Conservation (phyloP, 306 rosid species). For the Inga oerstediana region DNA sequence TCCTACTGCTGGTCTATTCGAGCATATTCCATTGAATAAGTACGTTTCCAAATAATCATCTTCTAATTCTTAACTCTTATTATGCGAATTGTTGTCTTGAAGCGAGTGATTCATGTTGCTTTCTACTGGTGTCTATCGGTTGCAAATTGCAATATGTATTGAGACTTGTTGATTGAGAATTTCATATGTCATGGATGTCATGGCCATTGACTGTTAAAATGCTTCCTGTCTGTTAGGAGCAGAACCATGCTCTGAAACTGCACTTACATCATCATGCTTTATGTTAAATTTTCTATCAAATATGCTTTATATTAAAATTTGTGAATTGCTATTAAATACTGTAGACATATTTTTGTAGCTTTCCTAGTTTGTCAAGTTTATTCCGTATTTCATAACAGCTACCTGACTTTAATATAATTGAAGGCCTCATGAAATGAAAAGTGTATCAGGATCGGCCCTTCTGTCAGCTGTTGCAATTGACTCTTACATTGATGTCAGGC, state of each 20-base stretch:
- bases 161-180: not conserved
- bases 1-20: conserved; percentile 84
- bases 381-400: not conserved
- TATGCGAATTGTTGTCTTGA: not conserved
- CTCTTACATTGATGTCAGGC: too few species aligned
- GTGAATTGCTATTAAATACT: not conserved
- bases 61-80: not conserved
- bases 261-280: not conserved
- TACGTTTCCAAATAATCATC: conserved; percentile 41
- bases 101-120: not conserved
- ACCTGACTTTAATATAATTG: too few species aligned
- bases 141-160: conserved; percentile 1
- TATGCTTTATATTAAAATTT: not conserved
- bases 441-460: too few species aligned
- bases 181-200: not conserved
- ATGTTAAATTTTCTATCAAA: not conserved
- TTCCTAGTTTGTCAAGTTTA: not conserved
- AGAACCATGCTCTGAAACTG: not conserved
- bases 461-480: too few species aligned
- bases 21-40: conserved; percentile 85
- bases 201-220: not conserved
- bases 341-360: not conserved
- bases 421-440: too few species aligned
- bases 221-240: not conserved
- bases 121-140: not conserved